phyloP scores from a whole-genome alignment of 352 stramenopile genomes.

The Globisporangium paroecandrum region DNA sequence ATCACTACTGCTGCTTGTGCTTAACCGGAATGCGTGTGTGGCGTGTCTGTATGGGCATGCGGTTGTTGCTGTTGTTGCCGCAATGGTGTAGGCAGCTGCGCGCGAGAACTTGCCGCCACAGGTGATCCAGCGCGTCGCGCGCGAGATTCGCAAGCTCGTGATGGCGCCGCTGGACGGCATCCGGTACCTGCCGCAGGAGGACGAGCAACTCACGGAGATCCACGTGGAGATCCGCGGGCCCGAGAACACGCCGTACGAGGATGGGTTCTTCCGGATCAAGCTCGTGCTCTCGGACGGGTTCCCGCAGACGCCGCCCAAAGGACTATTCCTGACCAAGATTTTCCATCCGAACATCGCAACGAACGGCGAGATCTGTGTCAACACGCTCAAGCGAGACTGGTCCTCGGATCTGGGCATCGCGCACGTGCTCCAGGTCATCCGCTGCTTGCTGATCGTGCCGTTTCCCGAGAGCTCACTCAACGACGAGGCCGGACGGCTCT shows the following conservation, averaged over 20 bases:
- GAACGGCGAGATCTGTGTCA: conserved; percentile 99
- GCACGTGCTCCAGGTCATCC: conserved; percentile 98
- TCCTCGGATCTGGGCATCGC: conserved; percentile 90
- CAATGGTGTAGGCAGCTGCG: conserved; percentile 18
- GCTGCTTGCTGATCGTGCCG: conserved; percentile 98
- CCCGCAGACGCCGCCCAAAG: conserved; percentile 77
- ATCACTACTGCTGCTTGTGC: background rate
- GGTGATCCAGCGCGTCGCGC: conserved; percentile 89
- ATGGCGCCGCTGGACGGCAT: conserved; percentile 91
- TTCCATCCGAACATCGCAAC: conserved; percentile 99
- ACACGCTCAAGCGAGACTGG: conserved; percentile 99
- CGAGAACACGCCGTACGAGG: conserved; percentile 97
- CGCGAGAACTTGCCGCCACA: conserved; percentile 79
- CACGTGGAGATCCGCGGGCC: conserved; percentile 96
- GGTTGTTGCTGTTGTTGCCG: background rate
- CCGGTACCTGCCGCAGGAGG: conserved; percentile 88
- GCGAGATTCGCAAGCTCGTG: conserved; percentile 91
- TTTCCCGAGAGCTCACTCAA: conserved; percentile 99
- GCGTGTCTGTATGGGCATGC: background rate
- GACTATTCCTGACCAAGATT: conserved; percentile 99
- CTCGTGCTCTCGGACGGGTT: conserved; percentile 90
- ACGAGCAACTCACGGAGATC: conserved; percentile 90
- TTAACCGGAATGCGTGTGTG: background rate
- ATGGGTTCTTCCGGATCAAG: conserved; percentile 95
- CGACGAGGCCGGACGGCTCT: conserved; percentile 98